phyloP scores from a whole-genome alignment of 2,329 filamentous ascomycete genomes.

The Cordyceps fumosorosea region DNA sequence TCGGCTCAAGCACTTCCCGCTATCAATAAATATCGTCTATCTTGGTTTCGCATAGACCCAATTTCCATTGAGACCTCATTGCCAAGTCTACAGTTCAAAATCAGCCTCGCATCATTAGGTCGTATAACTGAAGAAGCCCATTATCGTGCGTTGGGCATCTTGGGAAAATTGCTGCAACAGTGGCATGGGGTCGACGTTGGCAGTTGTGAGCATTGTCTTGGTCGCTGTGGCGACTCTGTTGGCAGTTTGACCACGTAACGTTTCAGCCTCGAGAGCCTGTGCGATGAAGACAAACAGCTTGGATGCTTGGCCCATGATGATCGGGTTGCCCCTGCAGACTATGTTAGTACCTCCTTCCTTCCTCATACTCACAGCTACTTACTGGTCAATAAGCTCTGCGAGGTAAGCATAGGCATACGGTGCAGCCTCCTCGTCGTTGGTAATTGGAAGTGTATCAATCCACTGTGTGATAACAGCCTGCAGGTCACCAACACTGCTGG shows the following conservation, averaged over 20 bases:
- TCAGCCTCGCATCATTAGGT: background rate
- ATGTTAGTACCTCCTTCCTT: conserved; percentile 21
- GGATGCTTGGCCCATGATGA: conserved; percentile 67
- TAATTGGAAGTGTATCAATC: conserved; percentile 85
- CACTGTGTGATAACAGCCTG: conserved; percentile 76
- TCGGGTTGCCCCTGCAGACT: conserved; percentile 68
- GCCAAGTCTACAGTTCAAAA: background rate
- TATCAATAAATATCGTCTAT: background rate
- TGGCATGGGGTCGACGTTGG: conserved; percentile 68
- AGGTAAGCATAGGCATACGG: conserved; percentile 94
- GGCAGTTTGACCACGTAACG: conserved; percentile 77
- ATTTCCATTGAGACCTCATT: background rate
- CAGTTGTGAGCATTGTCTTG: conserved; percentile 68
- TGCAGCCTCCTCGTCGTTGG: conserved; percentile 94
- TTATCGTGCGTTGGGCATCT: conserved; percentile 74
- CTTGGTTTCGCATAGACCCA: background rate
- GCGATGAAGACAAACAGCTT: conserved; percentile 82
- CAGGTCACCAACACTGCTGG: conserved; percentile 65
- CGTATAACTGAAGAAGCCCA: conserved; percentile 65
- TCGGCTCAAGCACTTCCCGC: background rate
- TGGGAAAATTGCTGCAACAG: conserved; percentile 69
- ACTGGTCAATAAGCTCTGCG: conserved; percentile 89
- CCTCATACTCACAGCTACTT: conserved; percentile 39
- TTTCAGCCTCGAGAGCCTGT: conserved; percentile 84
- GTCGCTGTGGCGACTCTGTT: conserved; percentile 69